Conservation (phyloP, 441 rosid species). For the Geranium incanum region DNA sequence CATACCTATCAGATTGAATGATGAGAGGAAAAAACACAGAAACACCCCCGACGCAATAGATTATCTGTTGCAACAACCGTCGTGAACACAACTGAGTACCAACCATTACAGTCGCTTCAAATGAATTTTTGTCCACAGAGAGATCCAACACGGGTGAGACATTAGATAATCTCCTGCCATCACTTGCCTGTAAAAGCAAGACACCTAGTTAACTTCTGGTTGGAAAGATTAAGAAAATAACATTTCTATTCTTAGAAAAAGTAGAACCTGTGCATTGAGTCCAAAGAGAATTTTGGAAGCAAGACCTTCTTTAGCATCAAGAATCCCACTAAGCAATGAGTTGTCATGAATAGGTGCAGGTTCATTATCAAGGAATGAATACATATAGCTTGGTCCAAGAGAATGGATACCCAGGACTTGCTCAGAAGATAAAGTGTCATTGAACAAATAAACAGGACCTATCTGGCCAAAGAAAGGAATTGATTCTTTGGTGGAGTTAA, state of each 20-base stretch:
- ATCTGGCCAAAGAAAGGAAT: constrained; percentile 86
- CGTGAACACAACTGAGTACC: constrained; percentile 95
- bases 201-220: constrained; percentile 15
- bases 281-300: constrained; percentile 88
- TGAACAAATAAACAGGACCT: constrained; percentile 89
- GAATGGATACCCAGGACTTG: constrained; percentile 75
- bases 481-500: constrained; percentile 43
- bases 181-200: constrained; percentile 73
- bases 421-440: constrained; percentile 82
- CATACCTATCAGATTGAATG: constrained; percentile 78
- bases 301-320: constrained; percentile 93
- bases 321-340: constrained; percentile 69
- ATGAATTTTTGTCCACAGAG: constrained; percentile 52
- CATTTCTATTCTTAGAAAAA: constrained; percentile 16
- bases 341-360: constrained; percentile 47
- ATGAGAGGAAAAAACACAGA: constrained; percentile 96
- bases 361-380: constrained; percentile 84
- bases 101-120: constrained; percentile 72
- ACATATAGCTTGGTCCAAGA: constrained; percentile 98
- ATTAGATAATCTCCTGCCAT: constrained; percentile 78
- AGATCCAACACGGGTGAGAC: constrained; percentile 70
- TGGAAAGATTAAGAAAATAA: not conserved
- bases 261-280: constrained; percentile 87
- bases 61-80: constrained; percentile 88
- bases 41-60: constrained; percentile 96